Evolutionary conservation across 768 basidiomycete species (phyloP), one percentile per base, ranked within the genome.

Genomic region (Rhizopogon rudus): DNA sequence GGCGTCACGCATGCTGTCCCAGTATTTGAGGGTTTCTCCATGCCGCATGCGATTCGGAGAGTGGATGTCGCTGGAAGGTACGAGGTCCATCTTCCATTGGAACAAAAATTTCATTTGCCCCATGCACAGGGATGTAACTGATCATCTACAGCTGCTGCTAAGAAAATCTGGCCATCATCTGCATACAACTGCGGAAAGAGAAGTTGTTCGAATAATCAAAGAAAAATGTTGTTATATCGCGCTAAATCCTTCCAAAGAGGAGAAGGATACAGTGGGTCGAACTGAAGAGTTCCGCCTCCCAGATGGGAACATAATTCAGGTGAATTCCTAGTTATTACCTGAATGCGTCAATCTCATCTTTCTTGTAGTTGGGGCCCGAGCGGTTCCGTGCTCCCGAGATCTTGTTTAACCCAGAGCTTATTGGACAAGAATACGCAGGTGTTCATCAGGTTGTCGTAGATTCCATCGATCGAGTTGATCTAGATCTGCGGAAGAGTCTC

Each of bases 371-470:
- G 59, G 94, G 94, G 52, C 76, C 88, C 50, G 97, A 98, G 73
- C 86, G 96, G 54, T 98, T 96, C 79, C 84, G 93, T 61, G 97
- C 97, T 10, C 94, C 97, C 33, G 97, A 99, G 69, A 93, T 98
- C 55, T 74, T 99, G 51, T 99, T 99, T 77, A 96, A 97, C 67
- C 97, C 97, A 29, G 95, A 98, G 70, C 74, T 98, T 49, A 88
- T 98, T 61, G 97, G 97, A 6, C 87, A 91, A 63, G 97, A 99
- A 72, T 94, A 96, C 65, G 87, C 92, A 25, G 97, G 97, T 51
- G 93, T 98, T 10, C 97, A 98, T 71, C 95, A 99, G 71, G 93
- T 98, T 39, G 89, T 98, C 12, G 93, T 98, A n/a, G 94, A 99
- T 74, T 95, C 95, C 7, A 98, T 98, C 69, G 92, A 88, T 71